Percentiles rank a stretch among this genome's conserved stretches.
Conservation (phyloP, 371 early-diverging fungal genomes). For the Dichotomocladium elegans region DNA sequence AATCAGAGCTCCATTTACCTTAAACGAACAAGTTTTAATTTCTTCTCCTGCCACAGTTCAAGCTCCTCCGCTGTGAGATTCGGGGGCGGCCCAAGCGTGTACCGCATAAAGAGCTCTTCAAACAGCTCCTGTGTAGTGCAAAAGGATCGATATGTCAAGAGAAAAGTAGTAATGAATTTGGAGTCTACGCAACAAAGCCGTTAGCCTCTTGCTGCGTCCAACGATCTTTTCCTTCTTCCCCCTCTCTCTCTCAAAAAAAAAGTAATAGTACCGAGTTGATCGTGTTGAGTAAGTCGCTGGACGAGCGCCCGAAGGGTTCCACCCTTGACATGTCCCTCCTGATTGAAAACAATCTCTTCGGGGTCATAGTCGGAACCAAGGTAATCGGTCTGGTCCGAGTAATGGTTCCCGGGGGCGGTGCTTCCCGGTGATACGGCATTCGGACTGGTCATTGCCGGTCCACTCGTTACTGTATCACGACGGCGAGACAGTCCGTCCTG, state of each 20-base stretch:
- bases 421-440: not conserved
- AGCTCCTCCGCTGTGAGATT: conserved; percentile 65
- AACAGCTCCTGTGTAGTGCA: conserved; percentile 74
- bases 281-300: conserved; percentile 87
- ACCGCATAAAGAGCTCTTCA: conserved; percentile 66
- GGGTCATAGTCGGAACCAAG: conserved; percentile 68
- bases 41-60: conserved; percentile 81
- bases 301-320: conserved; percentile 81
- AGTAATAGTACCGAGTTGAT: conserved; percentile 54
- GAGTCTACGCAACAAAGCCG: conserved; percentile 44
- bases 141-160: conserved; percentile 90
- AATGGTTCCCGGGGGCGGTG: not conserved
- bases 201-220: not conserved
- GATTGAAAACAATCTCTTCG: conserved; percentile 73
- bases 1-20: conserved; percentile 44
- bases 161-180: conserved; percentile 77
- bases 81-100: conserved; percentile 67
- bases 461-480: conserved; percentile 23
- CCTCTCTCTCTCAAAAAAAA: not conserved
- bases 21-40: conserved; percentile 80
- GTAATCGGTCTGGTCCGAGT: conserved; percentile 52
- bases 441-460: conserved; percentile 3
- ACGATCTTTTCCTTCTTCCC: not conserved
- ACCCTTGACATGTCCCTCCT: conserved; percentile 87
- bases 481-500: too few relatives aligned